phyloP scores from a whole-genome alignment of 1,139 yeast genomes.

The Nakaseomyces delphensis region DNA sequence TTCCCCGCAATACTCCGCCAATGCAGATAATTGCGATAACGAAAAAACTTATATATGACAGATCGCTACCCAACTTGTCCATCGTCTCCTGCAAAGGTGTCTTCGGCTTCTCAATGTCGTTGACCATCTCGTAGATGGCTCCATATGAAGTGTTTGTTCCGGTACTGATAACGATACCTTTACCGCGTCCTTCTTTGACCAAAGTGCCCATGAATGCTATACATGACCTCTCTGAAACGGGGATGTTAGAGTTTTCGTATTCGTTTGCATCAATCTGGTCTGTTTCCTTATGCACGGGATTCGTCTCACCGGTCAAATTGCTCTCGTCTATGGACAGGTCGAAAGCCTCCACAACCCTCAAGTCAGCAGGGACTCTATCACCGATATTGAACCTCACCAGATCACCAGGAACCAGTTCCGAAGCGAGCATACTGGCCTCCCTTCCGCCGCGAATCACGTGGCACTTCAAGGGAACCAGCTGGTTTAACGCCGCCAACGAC shows the following conservation, averaged over 20 bases:
- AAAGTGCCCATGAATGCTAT: constrained; percentile 94
- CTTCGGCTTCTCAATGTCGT: constrained; percentile 85
- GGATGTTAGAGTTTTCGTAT: constrained; percentile 31
- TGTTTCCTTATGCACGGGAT: constrained; percentile 59
- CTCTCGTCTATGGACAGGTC: constrained; percentile 81
- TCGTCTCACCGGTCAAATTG: constrained; percentile 85
- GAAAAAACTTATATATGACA: constrained; percentile 69
- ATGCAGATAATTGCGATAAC: constrained; percentile 80
- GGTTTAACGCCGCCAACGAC: constrained; percentile 79
- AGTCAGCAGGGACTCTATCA: constrained; percentile 89
- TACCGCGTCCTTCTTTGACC: constrained; percentile 86
- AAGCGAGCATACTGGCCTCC: constrained; percentile 70
- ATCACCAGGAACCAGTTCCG: constrained; percentile 87
- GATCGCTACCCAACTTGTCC: constrained; percentile 87
- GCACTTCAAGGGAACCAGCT: constrained; percentile 87
- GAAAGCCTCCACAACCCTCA: constrained; percentile 65
- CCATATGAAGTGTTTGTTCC: constrained; percentile 86
- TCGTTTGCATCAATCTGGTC: constrained; percentile 33
- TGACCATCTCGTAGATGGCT: constrained; percentile 82
- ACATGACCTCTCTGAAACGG: constrained; percentile 56
- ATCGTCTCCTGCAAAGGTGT: constrained; percentile 89
- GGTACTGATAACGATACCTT: constrained; percentile 83
- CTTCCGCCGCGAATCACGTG: constrained; percentile 73
- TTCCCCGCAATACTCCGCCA: constrained; percentile 79
- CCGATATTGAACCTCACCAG: constrained; percentile 80